A percentile compares a stretch with the other conserved stretches of the same genome.
Conservation (phyloP, 352 stramenopile genomes). For the Pythium brassicae region DNA sequence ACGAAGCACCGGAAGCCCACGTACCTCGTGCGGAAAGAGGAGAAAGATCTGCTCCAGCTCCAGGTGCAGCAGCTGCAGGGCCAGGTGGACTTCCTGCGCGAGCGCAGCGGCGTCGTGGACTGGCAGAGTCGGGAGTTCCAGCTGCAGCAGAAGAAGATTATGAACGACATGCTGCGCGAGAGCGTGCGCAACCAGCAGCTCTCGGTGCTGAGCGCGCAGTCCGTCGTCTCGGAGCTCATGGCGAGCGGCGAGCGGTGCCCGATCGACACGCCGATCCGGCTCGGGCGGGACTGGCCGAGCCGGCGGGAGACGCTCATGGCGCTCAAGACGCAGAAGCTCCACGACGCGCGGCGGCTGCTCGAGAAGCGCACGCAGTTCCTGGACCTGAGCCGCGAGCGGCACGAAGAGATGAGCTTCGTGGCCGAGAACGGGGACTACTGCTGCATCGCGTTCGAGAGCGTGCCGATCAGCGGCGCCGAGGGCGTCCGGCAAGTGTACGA, state of each 20-base stretch:
- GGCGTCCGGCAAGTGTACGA: slow-evolving; percentile 14
- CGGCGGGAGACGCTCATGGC: slow-evolving; percentile 29
- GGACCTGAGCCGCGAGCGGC: slow-evolving; percentile 13
- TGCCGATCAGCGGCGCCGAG: slow-evolving; percentile 1
- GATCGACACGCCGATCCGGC: slow-evolving; percentile 40
- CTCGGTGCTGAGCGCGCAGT: slow-evolving; percentile 36
- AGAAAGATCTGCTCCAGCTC: slow-evolving; percentile 32
- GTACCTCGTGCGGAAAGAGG: slow-evolving; percentile 46
- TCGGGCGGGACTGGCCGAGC: slow-evolving; percentile 28
- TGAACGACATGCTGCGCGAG: slow-evolving; percentile 40
- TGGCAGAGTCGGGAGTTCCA: slow-evolving; percentile 18
- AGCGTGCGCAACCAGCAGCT: slow-evolving; percentile 43
- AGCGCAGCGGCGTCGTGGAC: slow-evolving; percentile 15
- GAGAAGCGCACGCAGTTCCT: slow-evolving; percentile 45
- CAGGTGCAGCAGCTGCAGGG: slow-evolving; percentile 33
- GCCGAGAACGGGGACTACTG: slow-evolving; percentile 13
- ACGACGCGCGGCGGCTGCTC: slow-evolving; percentile 36
- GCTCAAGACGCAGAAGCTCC: slow-evolving; percentile 46
- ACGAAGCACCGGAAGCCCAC: slow-evolving; percentile 34
- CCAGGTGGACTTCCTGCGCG: slow-evolving; percentile 33
- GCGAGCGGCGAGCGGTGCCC: slow-evolving; percentile 23
- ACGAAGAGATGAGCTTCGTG: slow-evolving; percentile 8
- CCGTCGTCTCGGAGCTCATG: slow-evolving; percentile 38
- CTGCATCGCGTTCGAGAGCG: slow-evolving; percentile 10
- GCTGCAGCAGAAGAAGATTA: slow-evolving; percentile 32